Base-by-base conservation (phyloP, 2,329 filamentous ascomycete species). In the Stachybotrys elegans region DNA sequence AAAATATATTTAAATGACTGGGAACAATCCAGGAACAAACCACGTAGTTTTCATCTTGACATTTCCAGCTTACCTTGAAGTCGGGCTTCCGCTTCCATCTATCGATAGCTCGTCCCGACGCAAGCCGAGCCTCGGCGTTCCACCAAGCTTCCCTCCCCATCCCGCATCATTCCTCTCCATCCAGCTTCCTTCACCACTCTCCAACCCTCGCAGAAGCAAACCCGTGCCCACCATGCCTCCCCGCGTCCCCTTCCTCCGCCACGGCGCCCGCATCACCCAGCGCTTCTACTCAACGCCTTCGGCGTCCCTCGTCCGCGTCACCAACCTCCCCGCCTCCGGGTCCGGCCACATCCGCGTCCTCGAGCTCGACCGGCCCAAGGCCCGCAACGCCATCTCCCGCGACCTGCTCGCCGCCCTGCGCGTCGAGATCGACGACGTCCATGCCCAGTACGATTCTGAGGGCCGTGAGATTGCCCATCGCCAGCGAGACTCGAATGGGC, bases 351-450 rank as follows among this genome's bases (percentile, higher is more conserved):
- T 97, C 67, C 84, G 89, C 47, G 78, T 97, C 51, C 81, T 97
- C 45, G 85, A 92, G 49, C 78, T 98, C 53, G 93, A 96, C 69
- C 79, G 90, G 4, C 90, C 90, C 1, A 66, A 78, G 8, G 85
- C 91, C 27, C 86, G 92, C 58, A 98, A 98, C 67, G 93, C 93
- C 53, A 87, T 98, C 60, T 97, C 91, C 1, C 78, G 74, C 46
- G 80, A 83, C 45, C 75, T 98, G 29, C 78, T 98, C 42, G 68
- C 79, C 4, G 78, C 84, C 39, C 75, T 98, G 45, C 78, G 79
- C 41, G 73, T 78, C 34, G 80, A 95, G 58, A 75, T 97, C 44
- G 78, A 88, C 55, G 76, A 78, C 48, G 76, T 97, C 37, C 79
- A 85, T 44, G 70, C 64, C 8, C 78, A 84, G 57, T 84, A 84